Percentiles rank a stretch among this genome's conserved stretches.
Evolutionary conservation across 768 basidiomycete species (phyloP).

Genomic region (Pulveroboletus sp.): DNA sequence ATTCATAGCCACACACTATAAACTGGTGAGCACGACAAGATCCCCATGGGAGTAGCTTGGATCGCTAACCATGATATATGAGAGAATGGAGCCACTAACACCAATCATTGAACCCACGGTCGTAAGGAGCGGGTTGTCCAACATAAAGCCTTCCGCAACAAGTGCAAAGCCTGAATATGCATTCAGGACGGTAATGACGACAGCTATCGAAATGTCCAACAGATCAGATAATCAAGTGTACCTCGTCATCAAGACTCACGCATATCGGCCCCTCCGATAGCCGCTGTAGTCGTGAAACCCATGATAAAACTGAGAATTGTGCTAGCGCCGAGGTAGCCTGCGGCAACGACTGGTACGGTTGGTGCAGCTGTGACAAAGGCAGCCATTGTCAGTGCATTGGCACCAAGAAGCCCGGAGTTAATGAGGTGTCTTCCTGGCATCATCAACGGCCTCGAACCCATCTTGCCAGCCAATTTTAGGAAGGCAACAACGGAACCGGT

Average conservation of each 20-base stretch:
- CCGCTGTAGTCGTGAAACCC: conserved; percentile 82
- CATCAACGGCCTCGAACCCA: conserved; percentile 67
- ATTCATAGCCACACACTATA: conserved; percentile 89
- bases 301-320: conserved; percentile 77
- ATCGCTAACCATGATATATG: conserved; percentile 79
- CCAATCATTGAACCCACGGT: conserved; percentile 85
- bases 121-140: conserved; percentile 79
- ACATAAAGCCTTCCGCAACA: conserved; percentile 90
- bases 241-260: conserved; percentile 44
- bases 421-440: conserved; percentile 77
- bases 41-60: neutral
- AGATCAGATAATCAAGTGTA: conserved; percentile 3
- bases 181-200: conserved; percentile 87
- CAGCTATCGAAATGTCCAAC: conserved; percentile 44
- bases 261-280: conserved; percentile 94
- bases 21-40: conserved; percentile 5
- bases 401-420: conserved; percentile 65
- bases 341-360: conserved; percentile 67
- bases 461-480: conserved; percentile 78
- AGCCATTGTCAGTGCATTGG: conserved; percentile 69
- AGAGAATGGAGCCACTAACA: conserved; percentile 86
- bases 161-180: conserved; percentile 90
- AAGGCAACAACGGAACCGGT: conserved; percentile 89
- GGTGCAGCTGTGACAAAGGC: conserved; percentile 72
- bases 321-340: conserved; percentile 71